These are phyloP conservation scores for Phytophthora ohioensis DNA, from an alignment of 352 stramenopile species.

Conservation along the genomic window DNA sequence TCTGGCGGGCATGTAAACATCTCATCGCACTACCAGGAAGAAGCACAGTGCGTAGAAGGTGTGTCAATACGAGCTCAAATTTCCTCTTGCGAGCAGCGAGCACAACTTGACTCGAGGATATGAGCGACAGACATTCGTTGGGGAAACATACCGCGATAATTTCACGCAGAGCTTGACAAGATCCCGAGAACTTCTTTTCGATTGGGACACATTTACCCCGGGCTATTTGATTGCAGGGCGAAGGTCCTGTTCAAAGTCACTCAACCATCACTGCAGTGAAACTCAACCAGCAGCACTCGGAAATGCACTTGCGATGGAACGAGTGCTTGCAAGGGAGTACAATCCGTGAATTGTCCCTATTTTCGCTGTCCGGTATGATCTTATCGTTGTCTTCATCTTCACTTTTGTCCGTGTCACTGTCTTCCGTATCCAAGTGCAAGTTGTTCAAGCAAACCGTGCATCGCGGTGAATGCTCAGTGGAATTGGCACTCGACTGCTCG, in stretches of 20 bases:
- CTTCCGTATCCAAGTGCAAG: constrained; percentile 1
- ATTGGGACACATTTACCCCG: not conserved
- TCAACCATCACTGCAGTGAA: not conserved
- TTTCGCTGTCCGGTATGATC: not conserved
- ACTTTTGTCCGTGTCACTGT: constrained; percentile 2
- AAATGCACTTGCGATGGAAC: not conserved
- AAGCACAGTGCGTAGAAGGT: constrained; percentile 61
- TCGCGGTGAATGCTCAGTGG: no score
- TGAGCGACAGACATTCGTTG: constrained; percentile 39
- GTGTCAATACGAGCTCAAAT: constrained; percentile 62
- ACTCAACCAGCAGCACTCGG: not conserved
- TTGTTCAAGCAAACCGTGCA: not conserved
- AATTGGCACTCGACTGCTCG: not conserved
- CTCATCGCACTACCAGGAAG: constrained; percentile 69
- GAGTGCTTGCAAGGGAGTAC: not conserved
- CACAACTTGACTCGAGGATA: constrained; percentile 41
- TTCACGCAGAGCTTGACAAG: constrained; percentile 65
- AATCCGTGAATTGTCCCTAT: not conserved
- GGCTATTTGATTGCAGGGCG: not conserved
- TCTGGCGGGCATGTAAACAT: constrained; percentile 51
- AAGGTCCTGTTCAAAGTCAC: not conserved
- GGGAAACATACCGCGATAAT: constrained; percentile 59
- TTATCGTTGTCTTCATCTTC: constrained; percentile 7
- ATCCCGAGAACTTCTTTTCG: constrained; percentile 32
- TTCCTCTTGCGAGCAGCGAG: constrained; percentile 52